phyloP scores from a whole-genome alignment of 2,329 filamentous ascomycete species.

The Sporothrix schenckii region DNA sequence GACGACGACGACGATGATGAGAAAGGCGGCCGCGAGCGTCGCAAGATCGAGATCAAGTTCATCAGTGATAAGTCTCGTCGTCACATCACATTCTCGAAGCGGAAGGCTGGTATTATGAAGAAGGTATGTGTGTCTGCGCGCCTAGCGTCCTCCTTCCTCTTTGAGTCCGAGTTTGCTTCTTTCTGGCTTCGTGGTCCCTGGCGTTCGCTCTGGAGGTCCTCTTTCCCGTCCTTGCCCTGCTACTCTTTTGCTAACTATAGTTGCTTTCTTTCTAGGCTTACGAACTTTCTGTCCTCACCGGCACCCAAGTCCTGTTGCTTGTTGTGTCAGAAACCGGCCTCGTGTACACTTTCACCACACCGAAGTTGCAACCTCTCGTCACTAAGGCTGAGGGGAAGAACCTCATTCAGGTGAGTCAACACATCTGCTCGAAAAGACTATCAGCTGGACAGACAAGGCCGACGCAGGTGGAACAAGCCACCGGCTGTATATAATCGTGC shows the following conservation, averaged over 20 bases:
- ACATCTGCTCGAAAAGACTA: no score
- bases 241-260: slow-evolving; percentile 29
- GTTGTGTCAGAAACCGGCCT: slow-evolving; percentile 97
- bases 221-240: not conserved
- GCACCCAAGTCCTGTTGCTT: slow-evolving; percentile 93
- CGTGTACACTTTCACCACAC: slow-evolving; percentile 97
- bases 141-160: not conserved
- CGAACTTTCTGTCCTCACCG: slow-evolving; percentile 94
- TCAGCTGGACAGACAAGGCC: not conserved
- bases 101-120: slow-evolving; percentile 99
- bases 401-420: slow-evolving; percentile 81
- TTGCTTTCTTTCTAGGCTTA: slow-evolving; percentile 65
- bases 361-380: slow-evolving; percentile 95
- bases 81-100: slow-evolving; percentile 99
- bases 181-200: not conserved
- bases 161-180: not conserved
- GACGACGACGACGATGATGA: slow-evolving; percentile 98
- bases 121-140: slow-evolving; percentile 72
- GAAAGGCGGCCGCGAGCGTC: slow-evolving; percentile 94
- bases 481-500: not conserved
- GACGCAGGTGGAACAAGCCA: not conserved
- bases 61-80: slow-evolving; percentile 99
- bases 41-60: slow-evolving; percentile 99
- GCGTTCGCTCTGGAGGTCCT: not conserved
- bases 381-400: slow-evolving; percentile 99